Evolutionary conservation across 176 grass and related monocot species (phyloP), one percentile per base, ranked within the genome.

Genomic region (Aegilops bicornis): DNA sequence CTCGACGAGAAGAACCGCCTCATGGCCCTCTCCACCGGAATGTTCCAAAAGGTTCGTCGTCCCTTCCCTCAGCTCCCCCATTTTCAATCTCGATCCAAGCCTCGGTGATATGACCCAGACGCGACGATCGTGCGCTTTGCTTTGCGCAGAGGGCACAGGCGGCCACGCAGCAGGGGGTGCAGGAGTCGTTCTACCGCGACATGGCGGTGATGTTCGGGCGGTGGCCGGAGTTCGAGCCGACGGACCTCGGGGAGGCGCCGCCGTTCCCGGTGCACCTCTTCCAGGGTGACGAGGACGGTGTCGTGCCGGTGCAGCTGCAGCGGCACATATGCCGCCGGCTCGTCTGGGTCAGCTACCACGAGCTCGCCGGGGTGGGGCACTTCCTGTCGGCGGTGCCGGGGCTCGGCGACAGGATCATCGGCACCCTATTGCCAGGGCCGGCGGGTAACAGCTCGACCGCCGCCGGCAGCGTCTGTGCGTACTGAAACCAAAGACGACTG

Each of bases 161-260:
- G 62, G 96, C 92, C 4, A 91, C 91, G 65, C 96, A 98, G 76
- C 97, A 98, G 76, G 94, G 94, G 4, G 50, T 69, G 45, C 91
- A 91, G 13, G 97, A 96, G 77, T 98, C 94, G 2, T 94, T 91
- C 88, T 98, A 98, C 92, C 68, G 82, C 27, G 97, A 98, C 78
- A 98, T 98, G 97, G 78, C 69, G 25, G 94, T 98, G 45, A 96
- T 98, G 97, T 98, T 98, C 36, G 97, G 97, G 7, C 82, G 90
- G 78, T 98, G 97, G 89, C 45, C 88, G 87, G 92, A 96, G 74
- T 98, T 98, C 54, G 97, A 98, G 84, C 97, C 97, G 4, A 92
- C 91, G 63, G 94, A 94, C 62, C 89, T 99, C 29, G 48, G 73
- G 14, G 78, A 90, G 80, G 74, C 52, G 48, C 80, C 77, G 27